Percentiles rank a stretch among this genome's conserved stretches.
phyloP scores from a whole-genome alignment of 2,329 filamentous ascomycete genomes.

The Cercospora sojina region DNA sequence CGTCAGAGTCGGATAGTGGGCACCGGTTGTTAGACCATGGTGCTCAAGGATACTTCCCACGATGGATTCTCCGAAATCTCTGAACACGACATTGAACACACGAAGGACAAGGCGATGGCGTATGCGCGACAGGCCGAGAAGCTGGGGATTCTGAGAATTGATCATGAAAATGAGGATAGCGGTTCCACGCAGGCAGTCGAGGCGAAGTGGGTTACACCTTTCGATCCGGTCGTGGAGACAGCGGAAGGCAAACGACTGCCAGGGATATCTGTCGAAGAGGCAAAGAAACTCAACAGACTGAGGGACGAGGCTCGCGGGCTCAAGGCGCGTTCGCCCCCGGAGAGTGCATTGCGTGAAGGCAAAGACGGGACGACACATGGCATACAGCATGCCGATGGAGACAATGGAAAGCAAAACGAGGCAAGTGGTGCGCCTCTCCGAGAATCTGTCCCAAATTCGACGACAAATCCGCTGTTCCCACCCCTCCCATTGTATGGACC shows the following conservation, averaged over 20 bases:
- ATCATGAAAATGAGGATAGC: constrained; percentile 43
- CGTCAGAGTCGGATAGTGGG: neutral
- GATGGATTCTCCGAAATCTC: neutral
- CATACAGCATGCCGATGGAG: constrained; percentile 29
- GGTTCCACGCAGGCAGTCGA: constrained; percentile 58
- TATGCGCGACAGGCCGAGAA: constrained; percentile 61
- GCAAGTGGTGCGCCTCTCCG: constrained; percentile 45
- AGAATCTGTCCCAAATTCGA: constrained; percentile 57
- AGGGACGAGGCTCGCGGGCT: constrained; percentile 52
- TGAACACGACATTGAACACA: neutral
- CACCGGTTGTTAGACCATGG: neutral
- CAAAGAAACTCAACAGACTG: constrained; percentile 66
- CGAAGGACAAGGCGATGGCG: constrained; percentile 41
- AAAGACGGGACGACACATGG: constrained; percentile 47
- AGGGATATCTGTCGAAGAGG: constrained; percentile 67
- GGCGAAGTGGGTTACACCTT: constrained; percentile 63
- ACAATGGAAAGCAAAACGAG: constrained; percentile 43
- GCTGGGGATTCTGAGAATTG: constrained; percentile 44
- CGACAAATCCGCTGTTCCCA: constrained; percentile 79
- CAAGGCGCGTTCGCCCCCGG: constrained; percentile 34
- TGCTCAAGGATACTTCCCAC: neutral
- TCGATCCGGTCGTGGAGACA: constrained; percentile 70
- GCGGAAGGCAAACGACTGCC: constrained; percentile 66
- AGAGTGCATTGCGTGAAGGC: constrained; percentile 41
- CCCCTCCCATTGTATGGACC: constrained; percentile 80